Evolutionary conservation across 805 yeast genomes (phyloP).

Genomic region (Candida hispaniensis): DNA sequence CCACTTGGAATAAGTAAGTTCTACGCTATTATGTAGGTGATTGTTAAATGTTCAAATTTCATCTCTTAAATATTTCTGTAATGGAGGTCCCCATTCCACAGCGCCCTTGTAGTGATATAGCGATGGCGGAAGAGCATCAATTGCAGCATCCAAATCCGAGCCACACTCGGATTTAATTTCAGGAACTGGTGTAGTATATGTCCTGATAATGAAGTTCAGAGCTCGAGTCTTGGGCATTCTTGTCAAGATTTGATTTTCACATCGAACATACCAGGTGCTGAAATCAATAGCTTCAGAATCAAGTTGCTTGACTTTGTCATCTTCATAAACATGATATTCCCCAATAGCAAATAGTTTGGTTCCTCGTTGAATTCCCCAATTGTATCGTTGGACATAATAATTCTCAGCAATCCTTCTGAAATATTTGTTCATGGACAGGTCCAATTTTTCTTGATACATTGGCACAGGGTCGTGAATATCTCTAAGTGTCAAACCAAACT

Average conservation of each 20-base stretch:
- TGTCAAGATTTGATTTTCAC: conserved; percentile 49
- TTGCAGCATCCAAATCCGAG: conserved; percentile 49
- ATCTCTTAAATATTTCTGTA: conserved; percentile 35
- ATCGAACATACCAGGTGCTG: conserved; percentile 43
- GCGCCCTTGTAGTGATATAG: conserved; percentile 53
- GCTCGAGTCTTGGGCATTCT: conserved; percentile 41
- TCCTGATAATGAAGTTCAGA: conserved; percentile 43
- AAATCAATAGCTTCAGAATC: conserved; percentile 33
- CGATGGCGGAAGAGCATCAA: conserved; percentile 49
- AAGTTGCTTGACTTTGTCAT: conserved; percentile 29
- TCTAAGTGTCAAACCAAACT: conserved; percentile 45
- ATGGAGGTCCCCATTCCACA: conserved; percentile 62
- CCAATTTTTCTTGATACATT: conserved; percentile 44
- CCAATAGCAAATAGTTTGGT: conserved; percentile 38
- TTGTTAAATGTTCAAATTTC: no score
- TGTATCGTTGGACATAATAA: conserved; percentile 50
- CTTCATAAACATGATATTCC: conserved; percentile 35
- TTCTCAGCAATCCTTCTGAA: conserved; percentile 45
- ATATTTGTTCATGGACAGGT: conserved; percentile 55
- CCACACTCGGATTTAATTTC: conserved; percentile 38
- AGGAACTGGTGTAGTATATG: conserved; percentile 45
- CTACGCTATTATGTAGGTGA: no score
- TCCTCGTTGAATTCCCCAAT: conserved; percentile 64
- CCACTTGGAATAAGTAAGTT: no score
- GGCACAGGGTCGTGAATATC: conserved; percentile 66